These are phyloP conservation scores for Teunomyces cretensis DNA, from an alignment of 805 yeast genomes.

Conservation along the genomic window DNA sequence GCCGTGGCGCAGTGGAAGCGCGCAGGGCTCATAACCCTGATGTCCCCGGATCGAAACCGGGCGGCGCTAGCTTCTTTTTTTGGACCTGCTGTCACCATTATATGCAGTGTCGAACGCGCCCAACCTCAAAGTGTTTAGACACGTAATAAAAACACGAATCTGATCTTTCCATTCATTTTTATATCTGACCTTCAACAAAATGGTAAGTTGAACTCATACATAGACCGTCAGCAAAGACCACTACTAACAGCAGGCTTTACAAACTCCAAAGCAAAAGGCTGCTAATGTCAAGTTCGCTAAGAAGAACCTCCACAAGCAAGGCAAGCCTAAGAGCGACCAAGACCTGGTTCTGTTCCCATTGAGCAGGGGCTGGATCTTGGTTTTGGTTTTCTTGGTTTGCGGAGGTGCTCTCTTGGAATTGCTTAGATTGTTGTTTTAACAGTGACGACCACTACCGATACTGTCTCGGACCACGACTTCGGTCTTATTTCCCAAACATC, in stretches of 20 bases:
- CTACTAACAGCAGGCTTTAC: slow-evolving; percentile 49
- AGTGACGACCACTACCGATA: neutral
- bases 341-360: slow-evolving; percentile 49
- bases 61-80: slow-evolving; percentile 69
- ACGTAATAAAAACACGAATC: slow-evolving; percentile 5
- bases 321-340: slow-evolving; percentile 55
- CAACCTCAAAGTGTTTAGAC: slow-evolving; percentile 4
- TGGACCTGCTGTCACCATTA: neutral
- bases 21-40: slow-evolving; percentile 99
- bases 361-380: slow-evolving; percentile 62
- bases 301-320: slow-evolving; percentile 68
- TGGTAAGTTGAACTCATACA: slow-evolving; percentile 8
- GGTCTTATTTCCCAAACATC: too few species aligned
- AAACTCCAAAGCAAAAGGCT: slow-evolving; percentile 82
- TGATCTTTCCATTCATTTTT: slow-evolving; percentile 2
- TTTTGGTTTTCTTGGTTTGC: slow-evolving; percentile 63
- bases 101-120: neutral
- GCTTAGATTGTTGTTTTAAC: slow-evolving; percentile 51
- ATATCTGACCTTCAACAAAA: slow-evolving; percentile 1
- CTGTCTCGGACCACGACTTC: too few species aligned
- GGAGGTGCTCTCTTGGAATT: slow-evolving; percentile 84
- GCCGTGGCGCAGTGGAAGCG: slow-evolving; percentile 99
- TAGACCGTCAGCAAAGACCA: too few species aligned
- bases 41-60: slow-evolving; percentile 96
- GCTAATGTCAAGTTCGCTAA: slow-evolving; percentile 86